Evolutionary conservation across 2,329 filamentous ascomycete genomes (phyloP), one percentile per base, ranked within the genome.

Genomic region (Aureobasidium sp.): DNA sequence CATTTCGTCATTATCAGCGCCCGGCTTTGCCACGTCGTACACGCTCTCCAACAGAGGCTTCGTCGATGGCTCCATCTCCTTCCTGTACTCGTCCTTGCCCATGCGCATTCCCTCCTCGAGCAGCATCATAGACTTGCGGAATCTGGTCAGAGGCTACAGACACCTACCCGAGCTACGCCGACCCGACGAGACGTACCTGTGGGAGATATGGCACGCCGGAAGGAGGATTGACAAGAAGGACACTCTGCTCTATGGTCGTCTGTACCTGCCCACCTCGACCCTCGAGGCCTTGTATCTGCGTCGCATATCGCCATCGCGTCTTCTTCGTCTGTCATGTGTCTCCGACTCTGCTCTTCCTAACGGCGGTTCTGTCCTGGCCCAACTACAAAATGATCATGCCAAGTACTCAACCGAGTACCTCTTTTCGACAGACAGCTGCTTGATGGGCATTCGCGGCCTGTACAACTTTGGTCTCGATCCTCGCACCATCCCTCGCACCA

Each of bases 61-160:
- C 39, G 92, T 99, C 57, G 93, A 97, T 77, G 94, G 94, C 72
- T 96, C 91, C n/a, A 84, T 99, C 62, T 96, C 92, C 14, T 99
- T 97, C 76, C 84, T 99, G 59, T 97, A 96, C 78, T 95, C 91
- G 53, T 96, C 91, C 3, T 81, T 94, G 9, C 86, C 91, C 13
- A 82, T 97, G 61, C 77, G 80, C 42, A 80, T 86, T 25, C 76
- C 77, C 65, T 91, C 80, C 74, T 83, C 85, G 74, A 96, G 90
- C 68, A 85, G 87, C 51, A 78, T 83, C 27, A 87, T 97, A 41
- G 85, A 91, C 14, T 79, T 99, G 10, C 87, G 87, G 36, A 82
- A 87, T 66, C 82, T 97, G 27, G 84, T 96, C 54, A 85, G 85
- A 61, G 91, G 93, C 1, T 97, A 97, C 73, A 84, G 88, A 62